phyloP scores from a whole-genome alignment of 495 filamentous ascomycete genomes.

The Rhypophila decipiens region DNA sequence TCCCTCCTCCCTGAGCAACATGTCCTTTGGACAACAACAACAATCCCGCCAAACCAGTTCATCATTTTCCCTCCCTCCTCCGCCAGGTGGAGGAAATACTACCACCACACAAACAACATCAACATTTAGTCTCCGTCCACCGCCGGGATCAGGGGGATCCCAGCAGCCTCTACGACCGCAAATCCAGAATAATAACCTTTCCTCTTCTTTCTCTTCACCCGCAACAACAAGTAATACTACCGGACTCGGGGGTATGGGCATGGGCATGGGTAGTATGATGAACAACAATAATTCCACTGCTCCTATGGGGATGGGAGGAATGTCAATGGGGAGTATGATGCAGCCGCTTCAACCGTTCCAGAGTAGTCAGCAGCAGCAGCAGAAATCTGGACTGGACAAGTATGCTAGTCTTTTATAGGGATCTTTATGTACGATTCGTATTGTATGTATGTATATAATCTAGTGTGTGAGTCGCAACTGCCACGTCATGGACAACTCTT shows the following conservation, averaged over 20 bases:
- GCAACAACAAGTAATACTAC: no score
- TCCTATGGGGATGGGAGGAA: constrained; percentile 16
- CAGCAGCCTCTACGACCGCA: constrained; percentile 3
- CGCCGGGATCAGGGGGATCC: constrained; percentile 20
- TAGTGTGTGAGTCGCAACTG: not conserved
- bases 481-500: not conserved
- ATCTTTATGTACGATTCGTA: no score
- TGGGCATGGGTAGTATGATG: constrained; percentile 14
- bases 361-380: constrained; percentile 30
- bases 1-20: constrained; percentile 17
- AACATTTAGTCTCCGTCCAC: constrained; percentile 37
- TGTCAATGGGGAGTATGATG: constrained; percentile 18
- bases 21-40: constrained; percentile 32
- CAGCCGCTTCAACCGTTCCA: constrained; percentile 16
- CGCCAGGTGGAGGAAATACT: constrained; percentile 17
- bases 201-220: not conserved
- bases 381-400: constrained; percentile 62
- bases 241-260: constrained; percentile 2
- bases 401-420: constrained; percentile 71
- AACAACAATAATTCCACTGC: constrained; percentile 15
- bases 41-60: constrained; percentile 14
- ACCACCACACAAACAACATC: constrained; percentile 9
- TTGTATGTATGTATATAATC: no score
- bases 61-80: constrained; percentile 46
- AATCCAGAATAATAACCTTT: constrained; percentile 1